These are phyloP conservation scores for Hawksworthiomyces lignivorus DNA, from an alignment of 2,329 filamentous ascomycete species.

Conservation along the genomic window DNA sequence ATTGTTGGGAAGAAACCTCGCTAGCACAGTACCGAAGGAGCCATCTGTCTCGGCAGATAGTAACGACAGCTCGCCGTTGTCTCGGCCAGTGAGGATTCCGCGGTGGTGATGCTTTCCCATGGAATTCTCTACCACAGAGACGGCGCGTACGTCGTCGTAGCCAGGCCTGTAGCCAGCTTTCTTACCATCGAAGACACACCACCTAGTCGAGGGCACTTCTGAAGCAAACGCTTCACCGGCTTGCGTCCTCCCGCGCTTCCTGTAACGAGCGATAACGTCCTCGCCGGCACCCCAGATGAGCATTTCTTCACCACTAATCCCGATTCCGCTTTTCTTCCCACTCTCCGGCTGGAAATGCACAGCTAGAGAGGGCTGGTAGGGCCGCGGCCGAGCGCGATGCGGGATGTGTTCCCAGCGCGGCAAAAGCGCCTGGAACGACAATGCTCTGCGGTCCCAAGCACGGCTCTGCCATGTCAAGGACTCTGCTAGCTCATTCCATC, in stretches of 20 bases:
- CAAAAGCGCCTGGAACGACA: slow-evolving; percentile 30
- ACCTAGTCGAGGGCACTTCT: too few species aligned
- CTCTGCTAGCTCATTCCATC: slow-evolving; percentile 34
- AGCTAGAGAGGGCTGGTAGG: slow-evolving; percentile 36
- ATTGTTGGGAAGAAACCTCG: slow-evolving; percentile 40
- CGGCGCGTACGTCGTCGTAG: slow-evolving; percentile 40
- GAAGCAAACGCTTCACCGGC: neutral
- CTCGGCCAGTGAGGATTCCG: slow-evolving; percentile 38
- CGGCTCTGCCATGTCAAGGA: slow-evolving; percentile 42
- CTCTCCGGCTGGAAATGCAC: slow-evolving; percentile 29
- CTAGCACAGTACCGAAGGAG: slow-evolving; percentile 8
- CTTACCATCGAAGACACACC: slow-evolving; percentile 32
- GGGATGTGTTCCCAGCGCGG: slow-evolving; percentile 17
- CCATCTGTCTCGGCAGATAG: slow-evolving; percentile 29
- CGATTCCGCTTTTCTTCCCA: too few species aligned
- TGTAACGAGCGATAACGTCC: slow-evolving; percentile 37
- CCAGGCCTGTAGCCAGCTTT: slow-evolving; percentile 33
- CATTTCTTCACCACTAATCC: slow-evolving; percentile 36
- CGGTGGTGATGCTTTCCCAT: slow-evolving; percentile 17
- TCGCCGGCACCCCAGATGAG: slow-evolving; percentile 45
- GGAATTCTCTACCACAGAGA: slow-evolving; percentile 34
- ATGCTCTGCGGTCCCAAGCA: slow-evolving; percentile 43
- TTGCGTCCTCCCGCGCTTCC: slow-evolving; percentile 16
- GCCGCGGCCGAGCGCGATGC: slow-evolving; percentile 24
- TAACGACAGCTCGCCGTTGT: slow-evolving; percentile 41